Conservation (phyloP, 257 asterid genomes). For the Thymus mandschuricus region DNA sequence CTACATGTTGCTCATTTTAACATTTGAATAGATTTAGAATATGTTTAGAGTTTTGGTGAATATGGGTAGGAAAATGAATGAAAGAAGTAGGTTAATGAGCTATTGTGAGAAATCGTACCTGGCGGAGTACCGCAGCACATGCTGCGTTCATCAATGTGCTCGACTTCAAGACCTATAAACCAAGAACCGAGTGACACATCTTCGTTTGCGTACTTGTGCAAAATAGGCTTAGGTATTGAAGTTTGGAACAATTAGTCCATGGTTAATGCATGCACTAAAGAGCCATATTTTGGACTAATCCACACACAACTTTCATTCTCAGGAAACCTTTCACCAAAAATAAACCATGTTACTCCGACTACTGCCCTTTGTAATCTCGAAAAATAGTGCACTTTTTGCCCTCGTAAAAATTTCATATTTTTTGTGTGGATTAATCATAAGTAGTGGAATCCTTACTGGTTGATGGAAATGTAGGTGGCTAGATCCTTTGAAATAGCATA, state of each 20-base stretch:
- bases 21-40: neutral
- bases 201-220: constrained; percentile 89
- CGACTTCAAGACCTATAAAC: constrained; percentile 91
- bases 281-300: neutral
- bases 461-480: constrained; percentile 93
- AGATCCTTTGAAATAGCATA: constrained; percentile 93
- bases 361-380: neutral
- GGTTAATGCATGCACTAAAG: neutral
- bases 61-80: neutral
- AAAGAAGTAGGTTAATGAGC: neutral
- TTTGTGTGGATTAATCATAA: neutral
- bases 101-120: constrained; percentile 48
- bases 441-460: constrained; percentile 56
- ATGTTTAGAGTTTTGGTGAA: too few species aligned
- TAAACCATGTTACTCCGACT: neutral
- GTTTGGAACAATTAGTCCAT: neutral
- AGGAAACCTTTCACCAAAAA: too few species aligned
- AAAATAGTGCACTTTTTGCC: neutral
- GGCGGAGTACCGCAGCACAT: constrained; percentile 97
- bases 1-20: constrained; percentile 26
- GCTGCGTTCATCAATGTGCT: constrained; percentile 81
- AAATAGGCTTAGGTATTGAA: constrained; percentile 61
- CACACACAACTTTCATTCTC: neutral
- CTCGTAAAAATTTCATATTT: neutral
- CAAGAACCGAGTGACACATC: constrained; percentile 87